Evolutionary conservation across 192 early-diverging fungal species (phyloP).

Genomic region (Rhizoclosmatium sp.): DNA sequence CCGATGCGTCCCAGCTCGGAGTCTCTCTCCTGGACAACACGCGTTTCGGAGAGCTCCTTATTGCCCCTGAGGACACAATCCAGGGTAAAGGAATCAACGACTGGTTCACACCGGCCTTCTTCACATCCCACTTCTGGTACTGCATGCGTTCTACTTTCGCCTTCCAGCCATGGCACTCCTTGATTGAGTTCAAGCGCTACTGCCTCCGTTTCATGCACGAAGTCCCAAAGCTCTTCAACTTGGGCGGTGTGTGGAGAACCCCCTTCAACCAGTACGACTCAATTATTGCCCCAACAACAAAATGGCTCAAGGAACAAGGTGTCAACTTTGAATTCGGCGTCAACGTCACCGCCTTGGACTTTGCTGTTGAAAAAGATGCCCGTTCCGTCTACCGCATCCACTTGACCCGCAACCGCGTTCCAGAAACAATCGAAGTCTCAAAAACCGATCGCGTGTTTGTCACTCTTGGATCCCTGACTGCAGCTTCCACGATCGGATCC

Average conservation of each 20-base stretch:
- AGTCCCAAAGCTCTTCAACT: slow-evolving; percentile 41
- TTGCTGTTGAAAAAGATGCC: slow-evolving; percentile 16
- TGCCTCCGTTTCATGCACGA: slow-evolving; percentile 48
- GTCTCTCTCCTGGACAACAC: slow-evolving; percentile 34
- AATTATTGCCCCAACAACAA: slow-evolving; percentile 34
- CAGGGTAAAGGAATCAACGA: slow-evolving; percentile 42
- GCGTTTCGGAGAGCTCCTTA: slow-evolving; percentile 25
- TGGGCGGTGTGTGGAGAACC: slow-evolving; percentile 43
- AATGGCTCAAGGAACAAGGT: slow-evolving; percentile 32
- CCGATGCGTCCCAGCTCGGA: slow-evolving; percentile 37
- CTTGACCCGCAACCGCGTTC: slow-evolving; percentile 3
- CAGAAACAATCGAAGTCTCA: slow-evolving; percentile 23
- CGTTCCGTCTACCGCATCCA: slow-evolving; percentile 41
- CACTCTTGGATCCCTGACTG: slow-evolving; percentile 43
- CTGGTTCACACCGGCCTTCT: slow-evolving; percentile 44
- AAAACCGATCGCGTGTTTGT: slow-evolving; percentile 39
- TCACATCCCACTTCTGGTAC: slow-evolving; percentile 47
- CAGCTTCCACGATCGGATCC: slow-evolving; percentile 34
- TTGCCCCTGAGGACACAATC: slow-evolving; percentile 38
- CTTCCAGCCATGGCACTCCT: slow-evolving; percentile 51
- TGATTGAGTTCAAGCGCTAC: slow-evolving; percentile 45
- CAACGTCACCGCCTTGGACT: slow-evolving; percentile 37
- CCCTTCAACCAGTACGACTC: slow-evolving; percentile 49
- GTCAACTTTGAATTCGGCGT: slow-evolving; percentile 35
- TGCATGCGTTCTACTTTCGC: slow-evolving; percentile 43